Percentiles rank a stretch among this genome's conserved stretches.
Conservation (phyloP, 768 basidiomycete species). For the Boletus patriciae region DNA sequence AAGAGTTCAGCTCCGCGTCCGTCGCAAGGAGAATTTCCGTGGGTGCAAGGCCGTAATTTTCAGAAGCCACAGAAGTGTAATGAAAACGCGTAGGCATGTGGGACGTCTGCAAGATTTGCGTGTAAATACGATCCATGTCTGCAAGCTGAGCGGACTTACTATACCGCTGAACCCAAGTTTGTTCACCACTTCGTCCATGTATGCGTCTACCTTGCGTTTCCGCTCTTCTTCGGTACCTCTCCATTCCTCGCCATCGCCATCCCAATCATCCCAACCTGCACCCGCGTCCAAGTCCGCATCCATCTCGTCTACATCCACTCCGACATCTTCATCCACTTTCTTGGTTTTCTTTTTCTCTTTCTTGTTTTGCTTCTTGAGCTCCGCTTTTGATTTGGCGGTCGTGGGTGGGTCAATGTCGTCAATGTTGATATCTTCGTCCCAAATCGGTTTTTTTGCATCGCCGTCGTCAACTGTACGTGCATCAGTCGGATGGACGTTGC, state of each 20-base stretch:
- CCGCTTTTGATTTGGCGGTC: slow-evolving; percentile 31
- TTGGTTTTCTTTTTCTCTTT: slow-evolving; percentile 46
- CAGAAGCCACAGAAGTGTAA: slow-evolving; percentile 68
- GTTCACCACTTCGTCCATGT: slow-evolving; percentile 88
- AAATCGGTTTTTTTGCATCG: slow-evolving; percentile 71
- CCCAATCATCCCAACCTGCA: slow-evolving; percentile 32
- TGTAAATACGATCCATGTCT: neutral
- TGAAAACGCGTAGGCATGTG: slow-evolving; percentile 92
- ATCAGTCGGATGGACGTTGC: neutral
- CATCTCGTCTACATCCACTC: slow-evolving; percentile 47
- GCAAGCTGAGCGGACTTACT: slow-evolving; percentile 47
- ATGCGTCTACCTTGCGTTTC: slow-evolving; percentile 77
- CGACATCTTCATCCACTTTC: slow-evolving; percentile 45
- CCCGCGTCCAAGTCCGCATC: slow-evolving; percentile 60
- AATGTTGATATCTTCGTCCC: slow-evolving; percentile 90
- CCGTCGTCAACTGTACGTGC: slow-evolving; percentile 28
- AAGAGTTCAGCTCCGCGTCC: slow-evolving; percentile 90
- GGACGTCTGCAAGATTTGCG: slow-evolving; percentile 59
- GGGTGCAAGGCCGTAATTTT: slow-evolving; percentile 70
- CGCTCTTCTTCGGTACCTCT: slow-evolving; percentile 90
- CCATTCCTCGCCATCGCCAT: slow-evolving; percentile 64
- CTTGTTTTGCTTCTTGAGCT: slow-evolving; percentile 42
- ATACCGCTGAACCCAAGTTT: slow-evolving; percentile 91
- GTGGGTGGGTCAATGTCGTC: slow-evolving; percentile 53
- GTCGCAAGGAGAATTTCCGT: slow-evolving; percentile 89